Evolutionary conservation across 2,329 filamentous ascomycete species (phyloP).

Genomic region (Amphichorda felina): DNA sequence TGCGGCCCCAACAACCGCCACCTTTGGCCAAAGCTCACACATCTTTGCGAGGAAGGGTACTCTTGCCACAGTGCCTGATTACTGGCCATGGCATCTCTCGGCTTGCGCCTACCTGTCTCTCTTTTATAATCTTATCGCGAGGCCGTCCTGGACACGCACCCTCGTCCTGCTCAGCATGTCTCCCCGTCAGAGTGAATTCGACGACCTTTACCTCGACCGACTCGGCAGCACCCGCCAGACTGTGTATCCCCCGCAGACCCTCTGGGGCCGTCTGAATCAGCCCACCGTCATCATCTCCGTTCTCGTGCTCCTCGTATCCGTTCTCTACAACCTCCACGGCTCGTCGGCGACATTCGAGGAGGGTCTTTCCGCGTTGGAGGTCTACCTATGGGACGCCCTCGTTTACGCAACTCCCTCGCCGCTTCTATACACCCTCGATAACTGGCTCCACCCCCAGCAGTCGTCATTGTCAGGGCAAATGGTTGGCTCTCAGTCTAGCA

Average conservation of each 20-base stretch:
- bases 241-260: background rate
- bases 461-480: conserved; percentile 1
- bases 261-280: conserved; percentile 1
- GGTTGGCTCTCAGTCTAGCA: conserved; percentile 9
- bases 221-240: background rate
- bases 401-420: conserved; percentile 44
- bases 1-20: no score
- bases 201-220: conserved; percentile 2
- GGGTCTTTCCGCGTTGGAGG: conserved; percentile 14
- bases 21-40: no score
- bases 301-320: conserved; percentile 6
- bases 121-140: no score
- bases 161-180: background rate
- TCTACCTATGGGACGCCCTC: conserved; percentile 48
- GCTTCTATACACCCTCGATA: conserved; percentile 44
- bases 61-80: no score
- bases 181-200: background rate
- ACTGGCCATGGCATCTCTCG: no score
- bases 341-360: conserved; percentile 18
- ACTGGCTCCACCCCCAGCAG: conserved; percentile 27
- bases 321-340: conserved; percentile 21
- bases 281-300: conserved; percentile 1
- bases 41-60: no score
- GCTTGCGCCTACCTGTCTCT: no score
- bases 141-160: no score